phyloP scores from a whole-genome alignment of 2,329 filamentous ascomycete species.

The Penicillium sp. region DNA sequence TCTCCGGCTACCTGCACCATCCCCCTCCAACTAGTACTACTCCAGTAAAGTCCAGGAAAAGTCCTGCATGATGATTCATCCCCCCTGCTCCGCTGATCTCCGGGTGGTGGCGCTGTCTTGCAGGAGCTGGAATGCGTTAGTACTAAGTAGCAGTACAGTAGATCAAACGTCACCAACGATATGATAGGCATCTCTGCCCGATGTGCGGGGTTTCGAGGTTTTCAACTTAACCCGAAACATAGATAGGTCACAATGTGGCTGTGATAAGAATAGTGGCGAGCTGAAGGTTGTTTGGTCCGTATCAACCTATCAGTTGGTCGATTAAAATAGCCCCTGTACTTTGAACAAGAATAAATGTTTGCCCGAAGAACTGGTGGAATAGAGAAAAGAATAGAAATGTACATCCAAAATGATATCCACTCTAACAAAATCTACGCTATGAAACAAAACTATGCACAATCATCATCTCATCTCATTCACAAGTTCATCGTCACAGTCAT shows the following conservation, averaged over 20 bases:
- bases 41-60: background rate
- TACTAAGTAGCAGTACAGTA: background rate
- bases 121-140: conserved; percentile 11
- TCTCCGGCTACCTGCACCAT: conserved; percentile 3
- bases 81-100: conserved; percentile 22
- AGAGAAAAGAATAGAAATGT: background rate
- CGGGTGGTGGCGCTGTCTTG: conserved; percentile 18
- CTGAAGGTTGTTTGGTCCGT: too few relatives aligned
- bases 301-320: too few relatives aligned
- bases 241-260: too few relatives aligned
- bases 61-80: background rate
- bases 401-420: background rate
- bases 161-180: background rate
- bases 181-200: background rate
- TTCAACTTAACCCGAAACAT: too few relatives aligned
- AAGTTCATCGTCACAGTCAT: conserved; percentile 75
- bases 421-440: conserved; percentile 4
- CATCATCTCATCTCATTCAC: conserved; percentile 32
- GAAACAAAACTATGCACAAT: conserved; percentile 12
- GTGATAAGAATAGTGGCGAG: too few relatives aligned
- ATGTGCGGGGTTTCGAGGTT: too few relatives aligned
- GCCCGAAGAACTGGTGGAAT: too few relatives aligned
- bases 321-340: too few relatives aligned
- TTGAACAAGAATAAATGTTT: too few relatives aligned
- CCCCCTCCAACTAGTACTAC: background rate